phyloP scores from a whole-genome alignment of 2,329 filamentous ascomycete genomes.

The Ophiocordyceps camponoti-leonardi region DNA sequence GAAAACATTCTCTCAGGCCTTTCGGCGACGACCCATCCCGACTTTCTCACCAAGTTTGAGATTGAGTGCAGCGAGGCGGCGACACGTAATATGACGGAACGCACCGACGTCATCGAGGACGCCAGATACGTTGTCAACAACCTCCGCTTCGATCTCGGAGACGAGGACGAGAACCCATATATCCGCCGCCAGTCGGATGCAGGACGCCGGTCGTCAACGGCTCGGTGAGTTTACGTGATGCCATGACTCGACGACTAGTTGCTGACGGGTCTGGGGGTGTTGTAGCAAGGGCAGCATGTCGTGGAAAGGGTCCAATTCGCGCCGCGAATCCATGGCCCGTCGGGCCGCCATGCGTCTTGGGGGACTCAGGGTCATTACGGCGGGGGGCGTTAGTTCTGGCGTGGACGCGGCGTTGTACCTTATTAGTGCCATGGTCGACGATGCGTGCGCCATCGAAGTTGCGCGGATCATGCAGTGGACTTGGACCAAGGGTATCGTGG shows the following conservation, averaged over 20 bases:
- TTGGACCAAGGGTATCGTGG: constrained; percentile 73
- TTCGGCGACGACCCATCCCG: constrained; percentile 67
- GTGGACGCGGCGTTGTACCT: constrained; percentile 75
- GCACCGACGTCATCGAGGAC: constrained; percentile 69
- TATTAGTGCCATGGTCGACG: constrained; percentile 64
- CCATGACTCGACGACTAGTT: too few species aligned
- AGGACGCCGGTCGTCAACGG: constrained; percentile 41
- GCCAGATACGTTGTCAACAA: constrained; percentile 81
- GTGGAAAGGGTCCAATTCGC: constrained; percentile 54
- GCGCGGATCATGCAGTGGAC: constrained; percentile 62
- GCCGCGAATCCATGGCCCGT: constrained; percentile 66
- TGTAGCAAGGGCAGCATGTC: constrained; percentile 68
- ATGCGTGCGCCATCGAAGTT: constrained; percentile 60
- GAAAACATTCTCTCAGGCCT: constrained; percentile 64
- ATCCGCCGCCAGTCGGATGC: constrained; percentile 58
- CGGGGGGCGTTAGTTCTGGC: constrained; percentile 62
- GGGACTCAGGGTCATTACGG: constrained; percentile 58
- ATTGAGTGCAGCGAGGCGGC: constrained; percentile 62
- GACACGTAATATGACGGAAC: constrained; percentile 51
- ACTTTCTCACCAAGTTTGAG: constrained; percentile 66
- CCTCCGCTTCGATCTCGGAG: constrained; percentile 67
- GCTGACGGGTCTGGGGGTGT: background rate
- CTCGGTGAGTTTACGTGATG: constrained; percentile 26
- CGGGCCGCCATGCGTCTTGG: constrained; percentile 59
- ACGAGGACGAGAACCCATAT: constrained; percentile 71